phyloP scores from a whole-genome alignment of 2,329 filamentous ascomycete species.

The Dactylellina parvicollis region DNA sequence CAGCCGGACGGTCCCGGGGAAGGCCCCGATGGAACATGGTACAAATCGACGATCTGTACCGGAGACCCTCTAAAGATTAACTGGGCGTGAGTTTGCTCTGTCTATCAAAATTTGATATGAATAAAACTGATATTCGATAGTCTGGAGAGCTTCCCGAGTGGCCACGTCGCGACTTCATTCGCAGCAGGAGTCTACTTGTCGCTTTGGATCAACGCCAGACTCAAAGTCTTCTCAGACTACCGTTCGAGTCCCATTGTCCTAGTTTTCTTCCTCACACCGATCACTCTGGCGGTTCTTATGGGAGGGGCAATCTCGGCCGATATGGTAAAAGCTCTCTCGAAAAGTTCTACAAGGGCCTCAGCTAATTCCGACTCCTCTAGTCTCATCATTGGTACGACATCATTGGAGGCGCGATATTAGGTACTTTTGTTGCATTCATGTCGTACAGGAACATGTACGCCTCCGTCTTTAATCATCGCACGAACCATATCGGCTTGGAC shows the following conservation, averaged over 20 bases:
- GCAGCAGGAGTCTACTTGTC: conserved; percentile 41
- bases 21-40: conserved; percentile 41
- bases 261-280: conserved; percentile 27
- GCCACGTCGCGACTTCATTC: conserved; percentile 46
- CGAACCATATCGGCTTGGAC: conserved; percentile 35
- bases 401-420: conserved; percentile 30
- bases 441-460: conserved; percentile 30
- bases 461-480: conserved; percentile 23
- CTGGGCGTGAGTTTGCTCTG: conserved; percentile 21
- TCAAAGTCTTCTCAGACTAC: conserved; percentile 44
- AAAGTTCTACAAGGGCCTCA: background rate
- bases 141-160: conserved; percentile 46
- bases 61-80: conserved; percentile 34
- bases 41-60: conserved; percentile 43
- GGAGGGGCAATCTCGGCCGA: conserved; percentile 43
- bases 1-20: conserved; percentile 16
- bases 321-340: conserved; percentile 20
- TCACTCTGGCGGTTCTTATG: conserved; percentile 40
- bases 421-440: conserved; percentile 27
- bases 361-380: conserved; percentile 9
- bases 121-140: background rate
- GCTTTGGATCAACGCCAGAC: conserved; percentile 40
- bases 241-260: conserved; percentile 34
- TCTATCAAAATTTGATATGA: background rate
- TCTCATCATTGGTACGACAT: conserved; percentile 49